Evolutionary conservation across 495 filamentous ascomycete genomes (phyloP).

Genomic region (Daldinia childiae): DNA sequence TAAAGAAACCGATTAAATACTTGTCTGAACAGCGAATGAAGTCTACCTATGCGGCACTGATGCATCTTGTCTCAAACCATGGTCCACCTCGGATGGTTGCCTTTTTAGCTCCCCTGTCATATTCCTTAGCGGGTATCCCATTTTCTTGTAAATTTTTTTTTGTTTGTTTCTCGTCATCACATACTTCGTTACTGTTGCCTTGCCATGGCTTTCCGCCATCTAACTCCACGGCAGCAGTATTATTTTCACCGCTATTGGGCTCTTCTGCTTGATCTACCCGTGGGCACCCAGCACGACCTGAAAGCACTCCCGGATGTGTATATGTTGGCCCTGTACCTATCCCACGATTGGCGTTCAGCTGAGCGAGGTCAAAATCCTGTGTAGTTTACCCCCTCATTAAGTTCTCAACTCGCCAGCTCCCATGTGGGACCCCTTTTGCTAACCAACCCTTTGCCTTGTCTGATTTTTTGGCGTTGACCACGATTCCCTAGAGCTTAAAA

Average conservation of each 20-base stretch:
- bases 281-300: background rate
- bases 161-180: slow-evolving; percentile 26
- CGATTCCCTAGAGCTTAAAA: slow-evolving; percentile 14
- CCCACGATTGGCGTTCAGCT: background rate
- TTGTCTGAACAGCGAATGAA: slow-evolving; percentile 33
- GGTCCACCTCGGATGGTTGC: slow-evolving; percentile 14
- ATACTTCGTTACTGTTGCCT: slow-evolving; percentile 19
- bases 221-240: slow-evolving; percentile 3
- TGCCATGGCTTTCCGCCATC: slow-evolving; percentile 6
- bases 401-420: background rate
- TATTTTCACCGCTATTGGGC: slow-evolving; percentile 1
- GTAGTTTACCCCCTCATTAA: background rate
- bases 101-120: slow-evolving; percentile 10
- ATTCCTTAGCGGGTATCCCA: slow-evolving; percentile 9
- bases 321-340: background rate
- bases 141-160: slow-evolving; percentile 11
- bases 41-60: slow-evolving; percentile 26
- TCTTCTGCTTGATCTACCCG: slow-evolving; percentile 7
- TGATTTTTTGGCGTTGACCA: background rate
- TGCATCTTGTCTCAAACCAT: slow-evolving; percentile 12
- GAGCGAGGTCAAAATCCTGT: slow-evolving; percentile 4
- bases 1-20: slow-evolving; percentile 28
- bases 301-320: slow-evolving; percentile 4
- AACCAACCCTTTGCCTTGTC: slow-evolving; percentile 1
- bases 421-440: background rate